Conservation (phyloP, 179 eudicot species). For the Beta lomatogona region DNA sequence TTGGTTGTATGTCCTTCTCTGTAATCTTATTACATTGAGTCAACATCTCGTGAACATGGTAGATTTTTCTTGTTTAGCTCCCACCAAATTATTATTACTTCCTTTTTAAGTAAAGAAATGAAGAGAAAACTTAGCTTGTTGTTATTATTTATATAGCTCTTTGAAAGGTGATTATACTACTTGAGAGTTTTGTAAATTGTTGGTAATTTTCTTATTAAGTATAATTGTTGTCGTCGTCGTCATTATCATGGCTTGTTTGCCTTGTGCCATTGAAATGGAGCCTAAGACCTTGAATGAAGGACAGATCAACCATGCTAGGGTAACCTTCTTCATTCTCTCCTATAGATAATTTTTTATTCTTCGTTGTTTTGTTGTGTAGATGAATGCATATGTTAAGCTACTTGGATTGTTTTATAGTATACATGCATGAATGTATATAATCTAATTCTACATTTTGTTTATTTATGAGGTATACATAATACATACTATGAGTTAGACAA, state of each 20-base stretch:
- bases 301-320: constrained; percentile 31
- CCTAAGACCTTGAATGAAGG: constrained; percentile 34
- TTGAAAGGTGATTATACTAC: not conserved
- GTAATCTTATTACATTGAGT: not conserved
- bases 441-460: too few species aligned
- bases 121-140: not conserved
- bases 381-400: not conserved
- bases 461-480: too few species aligned
- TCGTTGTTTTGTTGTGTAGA: too few species aligned
- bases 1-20: not conserved
- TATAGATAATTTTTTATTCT: not conserved
- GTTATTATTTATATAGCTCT: not conserved
- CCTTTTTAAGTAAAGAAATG: not conserved
- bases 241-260: constrained; percentile 23
- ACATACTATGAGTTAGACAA: not conserved
- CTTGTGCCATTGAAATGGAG: constrained; percentile 38
- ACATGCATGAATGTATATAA: not conserved
- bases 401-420: not conserved
- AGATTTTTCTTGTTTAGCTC: not conserved
- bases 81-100: not conserved
- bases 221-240: not conserved
- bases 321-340: not conserved
- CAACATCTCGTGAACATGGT: constrained; percentile 22
- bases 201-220: too few species aligned
- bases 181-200: not conserved